Conservation (phyloP, 2,329 filamentous ascomycete species). For the Monosporascus sp. region DNA sequence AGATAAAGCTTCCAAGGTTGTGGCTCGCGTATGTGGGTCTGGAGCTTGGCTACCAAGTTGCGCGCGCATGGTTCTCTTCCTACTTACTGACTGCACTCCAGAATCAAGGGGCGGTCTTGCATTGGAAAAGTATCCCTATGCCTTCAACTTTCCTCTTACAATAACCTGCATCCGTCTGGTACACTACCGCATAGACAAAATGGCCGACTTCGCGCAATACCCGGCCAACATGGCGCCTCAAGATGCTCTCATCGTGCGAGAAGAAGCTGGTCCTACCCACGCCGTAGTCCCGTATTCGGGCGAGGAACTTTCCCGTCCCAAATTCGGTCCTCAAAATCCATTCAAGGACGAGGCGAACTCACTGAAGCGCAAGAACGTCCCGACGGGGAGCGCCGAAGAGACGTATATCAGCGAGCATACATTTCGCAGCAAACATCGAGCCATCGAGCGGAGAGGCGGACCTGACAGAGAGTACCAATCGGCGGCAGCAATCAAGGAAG, state of each 20-base stretch:
- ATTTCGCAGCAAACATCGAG: slow-evolving; percentile 82
- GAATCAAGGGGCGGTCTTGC: no score
- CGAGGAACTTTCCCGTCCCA: slow-evolving; percentile 62
- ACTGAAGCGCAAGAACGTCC: slow-evolving; percentile 72
- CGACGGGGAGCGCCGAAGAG: slow-evolving; percentile 84
- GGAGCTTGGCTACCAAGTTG: no score
- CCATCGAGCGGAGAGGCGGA: slow-evolving; percentile 64
- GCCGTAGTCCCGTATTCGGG: slow-evolving; percentile 63
- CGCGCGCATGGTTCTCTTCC: no score
- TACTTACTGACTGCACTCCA: no score
- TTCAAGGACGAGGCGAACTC: slow-evolving; percentile 59
- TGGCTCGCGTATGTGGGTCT: no score
- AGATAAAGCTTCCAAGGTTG: no score
- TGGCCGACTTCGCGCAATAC: slow-evolving; percentile 59
- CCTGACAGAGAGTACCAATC: slow-evolving; percentile 51
- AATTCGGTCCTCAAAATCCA: slow-evolving; percentile 67
- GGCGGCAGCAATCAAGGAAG: slow-evolving; percentile 59
- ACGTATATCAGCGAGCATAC: slow-evolving; percentile 85
- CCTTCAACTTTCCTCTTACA: background rate
- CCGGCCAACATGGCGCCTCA: slow-evolving; percentile 61
- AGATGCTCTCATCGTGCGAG: slow-evolving; percentile 56
- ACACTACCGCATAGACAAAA: slow-evolving; percentile 24
- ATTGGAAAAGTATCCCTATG: no score
- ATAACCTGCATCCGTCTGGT: background rate
- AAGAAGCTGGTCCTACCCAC: slow-evolving; percentile 50